These are phyloP conservation scores for Paraleonurus japonicus DNA, from an alignment of 257 asterid species.

Conservation along the genomic window DNA sequence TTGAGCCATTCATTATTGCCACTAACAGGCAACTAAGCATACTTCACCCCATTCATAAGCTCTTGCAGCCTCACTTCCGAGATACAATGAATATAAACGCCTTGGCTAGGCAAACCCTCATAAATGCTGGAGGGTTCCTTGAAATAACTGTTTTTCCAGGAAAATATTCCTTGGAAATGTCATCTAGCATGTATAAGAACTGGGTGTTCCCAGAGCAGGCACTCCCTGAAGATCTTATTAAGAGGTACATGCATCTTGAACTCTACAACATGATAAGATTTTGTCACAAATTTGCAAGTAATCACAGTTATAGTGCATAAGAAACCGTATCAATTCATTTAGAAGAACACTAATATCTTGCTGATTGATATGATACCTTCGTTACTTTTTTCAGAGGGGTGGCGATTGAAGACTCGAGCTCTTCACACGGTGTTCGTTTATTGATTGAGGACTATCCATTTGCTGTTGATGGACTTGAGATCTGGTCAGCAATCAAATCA, in stretches of 20 bases:
- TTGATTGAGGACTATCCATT: conserved; percentile 70
- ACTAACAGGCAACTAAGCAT: conserved; percentile 70
- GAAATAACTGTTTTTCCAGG: conserved; percentile 60
- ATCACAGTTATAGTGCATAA: not conserved
- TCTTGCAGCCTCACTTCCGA: conserved; percentile 70
- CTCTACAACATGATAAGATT: not conserved
- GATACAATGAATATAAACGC: conserved; percentile 80
- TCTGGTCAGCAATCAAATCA: conserved; percentile 72
- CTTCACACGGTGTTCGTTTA: conserved; percentile 58
- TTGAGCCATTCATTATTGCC: conserved; percentile 80
- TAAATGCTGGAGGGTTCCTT: conserved; percentile 62
- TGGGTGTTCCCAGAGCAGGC: conserved; percentile 79
- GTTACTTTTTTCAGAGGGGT: conserved; percentile 45
- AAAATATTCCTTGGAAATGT: conserved; percentile 61
- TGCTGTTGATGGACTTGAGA: conserved; percentile 80
- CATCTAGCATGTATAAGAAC: conserved; percentile 46
- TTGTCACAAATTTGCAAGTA: not conserved
- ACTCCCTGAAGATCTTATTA: conserved; percentile 76
- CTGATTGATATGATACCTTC: conserved; percentile 2
- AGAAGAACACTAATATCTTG: not conserved
- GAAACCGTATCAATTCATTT: not conserved
- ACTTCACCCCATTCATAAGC: conserved; percentile 83
- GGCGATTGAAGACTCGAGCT: conserved; percentile 57
- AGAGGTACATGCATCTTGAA: conserved; percentile 41
- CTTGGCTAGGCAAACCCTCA: conserved; percentile 56